Percentiles rank a stretch among this genome's conserved stretches.
phyloP scores from a whole-genome alignment of 2,329 filamentous ascomycete species.

The Apiospora phragmitis region DNA sequence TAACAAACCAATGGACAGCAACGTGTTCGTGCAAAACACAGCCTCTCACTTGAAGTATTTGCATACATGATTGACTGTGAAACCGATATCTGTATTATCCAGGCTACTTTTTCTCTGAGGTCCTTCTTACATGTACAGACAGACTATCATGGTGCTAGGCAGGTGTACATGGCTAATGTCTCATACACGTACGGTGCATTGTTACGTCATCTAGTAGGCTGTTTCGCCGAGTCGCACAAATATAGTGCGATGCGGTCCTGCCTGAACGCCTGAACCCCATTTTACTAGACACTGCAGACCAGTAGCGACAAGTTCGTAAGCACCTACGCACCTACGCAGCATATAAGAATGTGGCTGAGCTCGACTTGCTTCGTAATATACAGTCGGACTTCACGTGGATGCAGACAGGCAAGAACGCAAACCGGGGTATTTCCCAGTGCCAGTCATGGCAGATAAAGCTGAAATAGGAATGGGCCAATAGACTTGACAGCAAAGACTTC shows the following conservation, averaged over 20 bases:
- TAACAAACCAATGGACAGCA: background rate
- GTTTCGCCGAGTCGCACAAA: slow-evolving; percentile 5
- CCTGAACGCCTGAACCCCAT: background rate
- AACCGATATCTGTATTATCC: background rate
- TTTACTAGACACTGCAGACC: background rate
- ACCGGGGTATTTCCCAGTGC: background rate
- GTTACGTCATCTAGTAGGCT: slow-evolving; percentile 4
- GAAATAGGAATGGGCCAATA: background rate
- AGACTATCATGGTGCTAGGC: background rate
- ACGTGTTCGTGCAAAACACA: background rate
- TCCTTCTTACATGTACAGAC: background rate
- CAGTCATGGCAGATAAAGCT: background rate
- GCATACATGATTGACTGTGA: background rate
- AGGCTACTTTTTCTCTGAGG: background rate
- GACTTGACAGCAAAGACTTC: background rate
- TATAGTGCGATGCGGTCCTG: background rate
- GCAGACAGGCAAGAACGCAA: background rate
- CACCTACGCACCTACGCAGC: background rate
- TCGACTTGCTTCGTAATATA: background rate
- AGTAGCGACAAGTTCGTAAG: background rate
- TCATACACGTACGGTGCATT: background rate
- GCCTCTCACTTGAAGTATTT: background rate
- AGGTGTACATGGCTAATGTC: background rate
- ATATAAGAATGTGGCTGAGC: background rate
- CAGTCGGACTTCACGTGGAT: background rate